Percentiles rank a stretch among this genome's conserved stretches.
Evolutionary conservation across 345 rosid species (phyloP).

Genomic region (Hypericum androsaemum): DNA sequence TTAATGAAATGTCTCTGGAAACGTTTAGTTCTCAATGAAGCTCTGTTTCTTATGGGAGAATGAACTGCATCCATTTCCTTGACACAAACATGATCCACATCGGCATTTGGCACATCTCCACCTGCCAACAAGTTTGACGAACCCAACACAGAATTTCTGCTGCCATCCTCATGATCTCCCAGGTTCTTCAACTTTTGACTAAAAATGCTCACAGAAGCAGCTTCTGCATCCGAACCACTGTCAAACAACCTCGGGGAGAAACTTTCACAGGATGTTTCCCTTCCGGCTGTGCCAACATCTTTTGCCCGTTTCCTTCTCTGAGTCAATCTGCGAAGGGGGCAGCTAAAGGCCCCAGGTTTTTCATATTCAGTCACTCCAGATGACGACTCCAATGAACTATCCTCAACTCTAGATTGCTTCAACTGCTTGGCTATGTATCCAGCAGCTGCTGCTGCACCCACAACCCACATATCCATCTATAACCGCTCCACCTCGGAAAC

Average conservation of each 20-base stretch:
- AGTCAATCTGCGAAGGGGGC: slow-evolving; percentile 22
- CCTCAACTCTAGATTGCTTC: slow-evolving; percentile 11
- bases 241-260: not conserved
- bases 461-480: slow-evolving; percentile 32
- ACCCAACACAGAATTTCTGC: no score
- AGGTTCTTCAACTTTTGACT: no score
- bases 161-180: no score
- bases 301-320: not conserved
- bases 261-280: not conserved
- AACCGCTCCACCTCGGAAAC: no score
- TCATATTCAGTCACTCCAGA: slow-evolving; percentile 1
- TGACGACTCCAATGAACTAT: slow-evolving; percentile 10
- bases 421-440: slow-evolving; percentile 26
- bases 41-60: not conserved
- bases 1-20: slow-evolving; percentile 11
- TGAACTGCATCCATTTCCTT: not conserved
- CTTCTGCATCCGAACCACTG: no score
- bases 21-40: slow-evolving; percentile 4
- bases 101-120: no score
- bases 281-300: not conserved
- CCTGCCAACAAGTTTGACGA: no score
- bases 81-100: no score
- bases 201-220: no score
- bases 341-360: slow-evolving; percentile 15
- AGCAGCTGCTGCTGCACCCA: slow-evolving; percentile 36